Evolutionary conservation across 2,329 filamentous ascomycete genomes (phyloP), one percentile per base, ranked within the genome.

Genomic region (Diaporthe helianthi): DNA sequence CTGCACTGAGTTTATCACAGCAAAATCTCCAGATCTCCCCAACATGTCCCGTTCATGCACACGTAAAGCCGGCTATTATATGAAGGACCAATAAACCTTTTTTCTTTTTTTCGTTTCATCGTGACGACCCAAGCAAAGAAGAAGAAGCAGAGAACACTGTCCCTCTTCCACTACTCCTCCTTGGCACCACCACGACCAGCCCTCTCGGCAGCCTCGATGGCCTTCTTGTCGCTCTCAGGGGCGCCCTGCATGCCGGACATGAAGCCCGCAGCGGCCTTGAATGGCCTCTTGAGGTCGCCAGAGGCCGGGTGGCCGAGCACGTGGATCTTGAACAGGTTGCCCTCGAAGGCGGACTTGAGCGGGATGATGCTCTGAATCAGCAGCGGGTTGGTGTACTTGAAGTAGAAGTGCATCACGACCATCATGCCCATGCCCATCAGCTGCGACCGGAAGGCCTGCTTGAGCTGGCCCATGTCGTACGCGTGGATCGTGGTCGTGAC

Each of bases 331-430:
- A 96, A 89, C 76, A 98, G 86, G 87, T 98, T 98, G 84, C 91
- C 88, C 87, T 99, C 96, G 82, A 99, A 88, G 54, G 94, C 95
- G 79, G 92, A 88, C 91, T 99, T 99, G 82, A 98, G 86, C 41
- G 96, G 96, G 79, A 99, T 96, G 84, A 99, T 97, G 81, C 92
- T 97, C 89, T 99, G 96, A 85, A 99, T 97, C 78, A 98, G 86
- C 64, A 99, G 92, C 51, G 96, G 96, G 90, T 98, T 99, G 85
- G 94, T 98, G 91, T 98, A 99, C 82, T 98, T 94, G 87, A 99
- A 92, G 90, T 98, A 99, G 72, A 99, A 75, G 85, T 99, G 96
- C 95, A 99, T 98, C 78, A 98, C 93, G 72, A 83, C 90, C 95
- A 99, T 98, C 94, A 99, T 99, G 81, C 88, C 94, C 70, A 99